Conservation (phyloP, 306 rosid genomes). For the Vicia villosa region DNA sequence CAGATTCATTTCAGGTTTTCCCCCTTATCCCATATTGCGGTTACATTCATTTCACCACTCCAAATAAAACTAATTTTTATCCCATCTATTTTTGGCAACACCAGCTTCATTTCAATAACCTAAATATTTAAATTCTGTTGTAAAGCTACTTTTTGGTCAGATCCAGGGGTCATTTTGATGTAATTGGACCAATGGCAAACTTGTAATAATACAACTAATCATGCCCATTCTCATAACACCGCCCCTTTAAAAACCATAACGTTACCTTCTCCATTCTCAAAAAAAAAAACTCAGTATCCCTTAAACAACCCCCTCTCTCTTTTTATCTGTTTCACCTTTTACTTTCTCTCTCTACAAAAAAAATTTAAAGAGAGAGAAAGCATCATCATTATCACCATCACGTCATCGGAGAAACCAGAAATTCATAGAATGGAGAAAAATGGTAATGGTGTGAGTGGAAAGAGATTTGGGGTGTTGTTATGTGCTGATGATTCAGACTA, state of each 20-base stretch:
- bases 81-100: not conserved
- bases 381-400: not conserved
- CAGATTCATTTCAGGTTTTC: conserved; percentile 16
- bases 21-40: not conserved
- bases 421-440: not conserved
- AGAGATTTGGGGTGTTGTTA: conserved; percentile 59
- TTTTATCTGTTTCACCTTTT: not conserved
- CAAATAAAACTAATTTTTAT: not conserved
- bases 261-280: not conserved
- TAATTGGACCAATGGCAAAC: not conserved
- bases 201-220: conserved; percentile 9
- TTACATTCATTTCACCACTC: conserved; percentile 20
- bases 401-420: too few species aligned
- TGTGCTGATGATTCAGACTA: conserved; percentile 91
- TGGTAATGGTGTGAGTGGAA: conserved; percentile 46
- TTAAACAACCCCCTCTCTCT: not conserved
- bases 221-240: conserved; percentile 10
- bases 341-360: conserved; percentile 34
- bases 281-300: not conserved
- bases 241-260: conserved; percentile 11
- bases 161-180: not conserved
- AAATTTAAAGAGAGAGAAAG: conserved; percentile 36
- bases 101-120: not conserved
- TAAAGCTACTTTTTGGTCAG: conserved; percentile 10
- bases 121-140: not conserved